Base-by-base conservation (phyloP, 192 early-diverging fungal genomes). In the Linnemannia zychae region DNA sequence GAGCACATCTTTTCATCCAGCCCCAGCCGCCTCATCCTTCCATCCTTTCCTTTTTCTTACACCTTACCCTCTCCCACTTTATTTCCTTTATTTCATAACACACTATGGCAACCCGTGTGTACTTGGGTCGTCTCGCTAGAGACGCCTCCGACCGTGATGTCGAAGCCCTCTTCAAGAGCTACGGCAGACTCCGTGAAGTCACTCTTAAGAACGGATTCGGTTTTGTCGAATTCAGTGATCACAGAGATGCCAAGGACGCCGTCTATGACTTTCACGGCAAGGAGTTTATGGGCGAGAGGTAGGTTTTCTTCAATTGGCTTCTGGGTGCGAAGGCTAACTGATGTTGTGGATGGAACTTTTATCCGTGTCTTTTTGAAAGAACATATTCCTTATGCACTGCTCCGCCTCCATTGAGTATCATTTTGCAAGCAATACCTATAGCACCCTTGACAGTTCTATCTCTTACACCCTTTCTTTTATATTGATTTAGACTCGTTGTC, bases 201-300 rank as follows among this genome's bases (percentile, higher is more conserved):
- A 95, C 94, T 73, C 82, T 96, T 76, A 91, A 95, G 82, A 90
- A 91, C 38, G 97, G 97, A 31, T 99, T 97, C 89, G 97, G 95
- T 36, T 99, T 99, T 91, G 96, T 99, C 47, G 98, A 99, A 89
- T 98, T 96, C 82, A 93, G 93, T 66, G 94, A 97, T 84, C 87
- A 88, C 28, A 90, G 94, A 71, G 98, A 99, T 90, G 97, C 97
- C 66, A 91, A 95, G 66, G 96, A 98, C 90, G 96, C 95, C 36
- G 95, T 99, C 72, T 91, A 96, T 63, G 92, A 95, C 71, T 91
- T 96, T 82, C 92, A 98, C 79, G 95, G 93, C 78, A 93, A 91
- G 53, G 88, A 92, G 40, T 99, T 97, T 72, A 87, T 96, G 80
- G 96, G 96, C 38, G 95, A 97, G 86, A 92, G 96, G 96, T 95